phyloP scores from a whole-genome alignment of 1,284 basidiomycete species.

The Chondrostereum purpureum region DNA sequence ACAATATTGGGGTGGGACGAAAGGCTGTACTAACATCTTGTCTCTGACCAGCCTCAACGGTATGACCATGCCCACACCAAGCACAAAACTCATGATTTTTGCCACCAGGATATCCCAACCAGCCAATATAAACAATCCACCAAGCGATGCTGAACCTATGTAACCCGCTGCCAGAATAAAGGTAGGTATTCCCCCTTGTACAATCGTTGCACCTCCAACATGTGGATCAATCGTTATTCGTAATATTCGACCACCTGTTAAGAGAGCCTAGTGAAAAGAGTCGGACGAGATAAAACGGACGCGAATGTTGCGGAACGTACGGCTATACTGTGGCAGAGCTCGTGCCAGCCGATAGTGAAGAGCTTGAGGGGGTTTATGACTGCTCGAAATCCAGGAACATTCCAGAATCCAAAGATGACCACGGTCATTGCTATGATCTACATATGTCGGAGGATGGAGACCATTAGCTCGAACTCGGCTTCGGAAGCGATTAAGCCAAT shows the following conservation, averaged over 20 bases:
- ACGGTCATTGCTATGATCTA: conserved; percentile 76
- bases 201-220: conserved; percentile 70
- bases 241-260: conserved; percentile 69
- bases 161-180: conserved; percentile 72
- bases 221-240: conserved; percentile 78
- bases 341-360: conserved; percentile 79
- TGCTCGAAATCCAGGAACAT: conserved; percentile 67
- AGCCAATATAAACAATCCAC: conserved; percentile 71
- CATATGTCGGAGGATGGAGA: no score
- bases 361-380: conserved; percentile 76
- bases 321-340: conserved; percentile 73
- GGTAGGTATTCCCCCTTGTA: conserved; percentile 65
- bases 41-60: conserved; percentile 76
- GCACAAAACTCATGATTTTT: conserved; percentile 76
- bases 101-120: conserved; percentile 76
- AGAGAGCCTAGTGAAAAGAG: conserved; percentile 47
- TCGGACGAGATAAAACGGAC: conserved; percentile 2
- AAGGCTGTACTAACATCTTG: conserved; percentile 53
- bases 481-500: conserved; percentile 5
- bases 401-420: conserved; percentile 77
- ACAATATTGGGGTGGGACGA: conserved; percentile 4
- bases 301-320: conserved; percentile 39
- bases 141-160: conserved; percentile 70
- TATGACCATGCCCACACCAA: conserved; percentile 67
- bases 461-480: neutral